Conservation (phyloP, 306 rosid genomes). For the Cucurbita moschata region DNA sequence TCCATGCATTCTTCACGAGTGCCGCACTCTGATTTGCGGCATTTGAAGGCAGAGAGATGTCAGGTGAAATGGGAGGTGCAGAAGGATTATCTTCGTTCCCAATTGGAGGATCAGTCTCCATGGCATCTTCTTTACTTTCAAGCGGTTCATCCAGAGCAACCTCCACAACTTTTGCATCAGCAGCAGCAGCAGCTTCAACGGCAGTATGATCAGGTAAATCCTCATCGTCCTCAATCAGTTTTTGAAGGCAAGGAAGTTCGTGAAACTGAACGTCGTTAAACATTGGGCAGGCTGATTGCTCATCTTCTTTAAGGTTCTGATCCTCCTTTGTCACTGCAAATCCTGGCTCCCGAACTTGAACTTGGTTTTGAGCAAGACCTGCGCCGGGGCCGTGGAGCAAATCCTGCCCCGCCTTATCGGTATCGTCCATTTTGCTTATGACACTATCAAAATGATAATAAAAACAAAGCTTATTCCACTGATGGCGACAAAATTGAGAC, state of each 20-base stretch:
- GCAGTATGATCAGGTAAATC: slow-evolving; percentile 15
- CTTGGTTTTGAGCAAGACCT: slow-evolving; percentile 12
- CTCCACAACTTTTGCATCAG: slow-evolving; percentile 6
- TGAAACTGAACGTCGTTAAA: not conserved
- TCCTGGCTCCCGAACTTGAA: not conserved
- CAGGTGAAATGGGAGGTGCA: slow-evolving; percentile 6
- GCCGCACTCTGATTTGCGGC: not conserved
- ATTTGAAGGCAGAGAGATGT: not conserved
- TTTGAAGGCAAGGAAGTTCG: not conserved
- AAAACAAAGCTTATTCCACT: not conserved
- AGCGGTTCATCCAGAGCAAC: slow-evolving; percentile 4
- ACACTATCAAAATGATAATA: slow-evolving; percentile 4
- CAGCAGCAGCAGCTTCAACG: slow-evolving; percentile 1
- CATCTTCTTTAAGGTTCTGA: slow-evolving; percentile 9
- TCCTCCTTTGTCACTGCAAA: slow-evolving; percentile 4
- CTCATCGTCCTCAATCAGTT: slow-evolving; percentile 12
- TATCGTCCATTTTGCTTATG: slow-evolving; percentile 21
- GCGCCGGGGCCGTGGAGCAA: slow-evolving; percentile 14
- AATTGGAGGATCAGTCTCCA: slow-evolving; percentile 3
- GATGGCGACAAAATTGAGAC: not conserved
- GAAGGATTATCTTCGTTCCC: slow-evolving; percentile 13
- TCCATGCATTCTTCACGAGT: not conserved
- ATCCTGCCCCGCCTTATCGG: slow-evolving; percentile 12
- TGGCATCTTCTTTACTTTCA: slow-evolving; percentile 8
- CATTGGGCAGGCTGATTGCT: not conserved